A percentile compares a stretch with the other conserved stretches of the same genome.
phyloP scores from a whole-genome alignment of 2,329 filamentous ascomycete genomes.

The Penicillium freii region DNA sequence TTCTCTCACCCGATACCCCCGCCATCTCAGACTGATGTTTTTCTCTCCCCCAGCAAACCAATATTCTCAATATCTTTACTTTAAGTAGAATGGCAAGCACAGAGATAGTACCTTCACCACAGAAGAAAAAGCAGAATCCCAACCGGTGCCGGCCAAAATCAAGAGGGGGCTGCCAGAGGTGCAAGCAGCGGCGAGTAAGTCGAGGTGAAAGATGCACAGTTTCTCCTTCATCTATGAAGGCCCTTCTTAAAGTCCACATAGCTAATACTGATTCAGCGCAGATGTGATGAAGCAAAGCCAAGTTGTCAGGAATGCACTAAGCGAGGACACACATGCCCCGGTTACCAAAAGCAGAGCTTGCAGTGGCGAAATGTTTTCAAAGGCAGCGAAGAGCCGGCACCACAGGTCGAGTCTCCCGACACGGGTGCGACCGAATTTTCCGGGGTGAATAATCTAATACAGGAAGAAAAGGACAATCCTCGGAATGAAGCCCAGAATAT shows the following conservation, averaged over 20 bases:
- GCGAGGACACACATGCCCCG: conserved; percentile 20
- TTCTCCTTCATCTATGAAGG: neutral
- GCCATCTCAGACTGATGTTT: neutral
- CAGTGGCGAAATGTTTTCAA: conserved; percentile 25
- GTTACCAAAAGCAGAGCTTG: conserved; percentile 22
- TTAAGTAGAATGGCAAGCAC: neutral
- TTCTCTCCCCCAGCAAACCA: neutral
- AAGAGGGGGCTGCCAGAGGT: conserved; percentile 23
- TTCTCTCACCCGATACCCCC: conserved; percentile 3
- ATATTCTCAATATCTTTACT: neutral
- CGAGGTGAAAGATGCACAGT: conserved; percentile 15
- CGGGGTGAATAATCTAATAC: neutral
- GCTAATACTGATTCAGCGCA: conserved; percentile 14
- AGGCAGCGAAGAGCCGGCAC: neutral
- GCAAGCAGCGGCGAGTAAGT: conserved; percentile 28
- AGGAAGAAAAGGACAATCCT: neutral
- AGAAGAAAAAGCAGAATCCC: conserved; percentile 22
- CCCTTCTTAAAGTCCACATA: neutral
- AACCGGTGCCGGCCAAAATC: conserved; percentile 25
- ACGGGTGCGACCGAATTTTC: neutral
- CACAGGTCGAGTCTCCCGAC: neutral
- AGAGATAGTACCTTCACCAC: neutral
- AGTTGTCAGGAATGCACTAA: conserved; percentile 23
- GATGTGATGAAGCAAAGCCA: conserved; percentile 26
- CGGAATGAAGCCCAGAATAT: conserved; percentile 10